Conservation (phyloP, 2,329 filamentous ascomycete genomes). For the Periconia digitata region DNA sequence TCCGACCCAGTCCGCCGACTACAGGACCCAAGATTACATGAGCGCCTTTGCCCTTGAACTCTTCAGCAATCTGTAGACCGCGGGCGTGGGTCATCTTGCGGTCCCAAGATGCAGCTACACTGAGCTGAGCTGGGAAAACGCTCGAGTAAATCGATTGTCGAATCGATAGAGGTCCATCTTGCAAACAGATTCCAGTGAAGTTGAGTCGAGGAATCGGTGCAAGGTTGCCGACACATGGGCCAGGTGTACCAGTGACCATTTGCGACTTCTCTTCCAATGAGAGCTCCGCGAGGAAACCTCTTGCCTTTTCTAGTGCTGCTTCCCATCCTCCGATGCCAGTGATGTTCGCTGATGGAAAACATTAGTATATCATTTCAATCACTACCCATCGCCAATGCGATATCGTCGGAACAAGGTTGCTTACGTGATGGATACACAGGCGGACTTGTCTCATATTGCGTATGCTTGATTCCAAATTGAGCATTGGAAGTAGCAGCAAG, state of each 20-base stretch:
- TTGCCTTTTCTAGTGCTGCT: slow-evolving; percentile 33
- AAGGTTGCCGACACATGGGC: slow-evolving; percentile 35
- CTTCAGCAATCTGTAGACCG: slow-evolving; percentile 34
- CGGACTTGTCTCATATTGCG: slow-evolving; percentile 30
- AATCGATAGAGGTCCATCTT: slow-evolving; percentile 43
- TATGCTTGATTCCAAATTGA: slow-evolving; percentile 21
- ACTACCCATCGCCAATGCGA: not conserved
- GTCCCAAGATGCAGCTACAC: slow-evolving; percentile 46
- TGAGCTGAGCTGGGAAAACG: slow-evolving; percentile 41
- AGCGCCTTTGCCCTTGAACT: slow-evolving; percentile 37
- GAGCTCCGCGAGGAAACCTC: slow-evolving; percentile 32
- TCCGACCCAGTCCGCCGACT: slow-evolving; percentile 45
- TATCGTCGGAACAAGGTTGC: not conserved
- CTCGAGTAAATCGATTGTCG: slow-evolving; percentile 31
- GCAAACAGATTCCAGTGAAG: slow-evolving; percentile 45
- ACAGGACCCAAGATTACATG: slow-evolving; percentile 55
- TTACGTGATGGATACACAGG: slow-evolving; percentile 31
- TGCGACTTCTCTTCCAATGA: slow-evolving; percentile 37
- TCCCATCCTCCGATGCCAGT: slow-evolving; percentile 37
- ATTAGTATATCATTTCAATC: not conserved
- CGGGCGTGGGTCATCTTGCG: slow-evolving; percentile 35
- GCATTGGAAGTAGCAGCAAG: slow-evolving; percentile 14
- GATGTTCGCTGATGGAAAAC: slow-evolving; percentile 22
- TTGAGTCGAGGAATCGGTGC: slow-evolving; percentile 40
- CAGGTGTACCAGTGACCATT: slow-evolving; percentile 35